Evolutionary conservation across 73 alveolate genomes (phyloP), one percentile per base, ranked within the genome.

Genomic region (Blepharisma stoltei): DNA sequence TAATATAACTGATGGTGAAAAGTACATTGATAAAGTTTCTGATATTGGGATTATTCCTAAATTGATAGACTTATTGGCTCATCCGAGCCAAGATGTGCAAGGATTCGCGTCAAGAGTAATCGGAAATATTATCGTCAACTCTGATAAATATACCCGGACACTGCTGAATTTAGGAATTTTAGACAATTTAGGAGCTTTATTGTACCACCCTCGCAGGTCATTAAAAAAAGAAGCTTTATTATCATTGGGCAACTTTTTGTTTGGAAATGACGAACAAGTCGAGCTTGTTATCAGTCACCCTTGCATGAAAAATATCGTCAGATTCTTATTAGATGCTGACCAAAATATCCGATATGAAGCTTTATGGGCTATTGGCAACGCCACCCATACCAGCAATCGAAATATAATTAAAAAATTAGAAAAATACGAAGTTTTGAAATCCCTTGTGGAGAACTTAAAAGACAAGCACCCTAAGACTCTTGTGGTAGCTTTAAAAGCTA

Each of bases 141-240:
- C 82, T 70, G 98, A 95, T 69, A 83, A 85, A 44, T 86, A 89
- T 60, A 94, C 98, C n/a, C 91, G 91, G 70, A 78, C 79, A 55
- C 93, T 92, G 48, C 68, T 96, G 37, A 86, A 90, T 55, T 83
- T 88, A 55, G 96, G 97, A 32, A 86, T 86, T 37, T 86, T 96
- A 66, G 87, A 83, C 4, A 81, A 79, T 69, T 79, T 96, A 60
- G 86, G 86, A 68, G 76, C 55, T 55, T 81, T 94, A 6, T 80
- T 94, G 52, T 75, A 78, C 67, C 87, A 90, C 86, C 82, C 76
- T 7, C 90, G 88, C 88, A 70, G 73, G 65, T 67, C 96, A 20
- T 89, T 95, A 6, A 91, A 97, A 78, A 95, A 95, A 88, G 99
- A 95, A 81, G 90, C 91, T 6, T 89, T 95, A 75, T 95, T 98